Evolutionary conservation across 352 stramenopile genomes (phyloP).

Genomic region (Globisporangium okanoganense): DNA sequence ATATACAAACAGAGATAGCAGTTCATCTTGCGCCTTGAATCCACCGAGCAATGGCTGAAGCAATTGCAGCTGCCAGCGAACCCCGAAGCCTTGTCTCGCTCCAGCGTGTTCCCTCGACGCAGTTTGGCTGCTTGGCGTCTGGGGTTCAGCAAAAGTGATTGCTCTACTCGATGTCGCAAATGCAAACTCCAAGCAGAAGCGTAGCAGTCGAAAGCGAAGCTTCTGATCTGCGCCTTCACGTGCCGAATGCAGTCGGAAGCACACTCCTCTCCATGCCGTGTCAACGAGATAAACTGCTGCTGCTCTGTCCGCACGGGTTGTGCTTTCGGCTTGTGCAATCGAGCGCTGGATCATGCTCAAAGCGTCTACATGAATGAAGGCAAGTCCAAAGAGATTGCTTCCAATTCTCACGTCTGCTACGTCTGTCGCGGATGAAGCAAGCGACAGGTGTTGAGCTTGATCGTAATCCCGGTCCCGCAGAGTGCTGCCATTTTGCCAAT

Average conservation of each 20-base stretch:
- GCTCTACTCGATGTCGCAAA: constrained; percentile 28
- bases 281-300: constrained; percentile 13
- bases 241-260: constrained; percentile 26
- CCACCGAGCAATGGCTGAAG: constrained; percentile 30
- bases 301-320: constrained; percentile 2
- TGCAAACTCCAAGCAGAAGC: constrained; percentile 51
- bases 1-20: constrained; percentile 34
- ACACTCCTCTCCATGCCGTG: constrained; percentile 40
- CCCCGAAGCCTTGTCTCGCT: constrained; percentile 18
- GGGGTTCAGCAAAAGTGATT: constrained; percentile 15
- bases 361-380: constrained; percentile 50
- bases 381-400: constrained; percentile 33
- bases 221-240: constrained; percentile 11
- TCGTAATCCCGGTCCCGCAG: constrained; percentile 8
- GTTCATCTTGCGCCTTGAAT: constrained; percentile 17
- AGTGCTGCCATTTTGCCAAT: neutral
- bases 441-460: constrained; percentile 6
- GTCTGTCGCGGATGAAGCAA: constrained; percentile 5
- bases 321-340: constrained; percentile 19
- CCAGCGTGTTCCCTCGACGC: neutral
- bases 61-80: constrained; percentile 47
- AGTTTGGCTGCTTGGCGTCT: constrained; percentile 3
- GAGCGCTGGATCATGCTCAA: constrained; percentile 33
- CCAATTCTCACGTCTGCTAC: constrained; percentile 14
- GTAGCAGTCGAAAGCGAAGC: constrained; percentile 36